phyloP scores from a whole-genome alignment of 2,329 filamentous ascomycete species.

The Aspergillus sp. region DNA sequence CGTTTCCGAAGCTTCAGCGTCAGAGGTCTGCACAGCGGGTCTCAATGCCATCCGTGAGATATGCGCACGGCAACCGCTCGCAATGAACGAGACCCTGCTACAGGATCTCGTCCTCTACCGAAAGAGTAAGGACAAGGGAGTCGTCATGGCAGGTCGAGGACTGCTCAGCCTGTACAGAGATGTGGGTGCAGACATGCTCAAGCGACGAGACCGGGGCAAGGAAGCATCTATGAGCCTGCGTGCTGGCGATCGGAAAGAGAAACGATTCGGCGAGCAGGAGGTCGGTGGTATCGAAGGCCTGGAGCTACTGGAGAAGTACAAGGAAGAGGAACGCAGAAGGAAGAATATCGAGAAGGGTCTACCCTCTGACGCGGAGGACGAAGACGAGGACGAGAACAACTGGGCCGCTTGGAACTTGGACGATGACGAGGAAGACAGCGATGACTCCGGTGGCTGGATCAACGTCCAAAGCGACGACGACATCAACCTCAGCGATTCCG shows the following conservation, averaged over 20 bases:
- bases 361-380: slow-evolving; percentile 51
- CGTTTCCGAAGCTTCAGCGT: slow-evolving; percentile 84
- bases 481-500: slow-evolving; percentile 63
- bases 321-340: slow-evolving; percentile 74
- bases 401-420: slow-evolving; percentile 56
- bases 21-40: slow-evolving; percentile 84
- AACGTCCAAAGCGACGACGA: slow-evolving; percentile 76
- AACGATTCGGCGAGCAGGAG: slow-evolving; percentile 74
- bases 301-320: slow-evolving; percentile 85
- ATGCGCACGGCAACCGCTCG: slow-evolving; percentile 84
- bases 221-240: slow-evolving; percentile 76
- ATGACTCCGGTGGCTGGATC: slow-evolving; percentile 85
- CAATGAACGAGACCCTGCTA: slow-evolving; percentile 90
- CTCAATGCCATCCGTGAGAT: slow-evolving; percentile 93
- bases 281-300: slow-evolving; percentile 80
- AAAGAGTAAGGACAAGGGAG: slow-evolving; percentile 96
- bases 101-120: slow-evolving; percentile 94
- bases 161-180: slow-evolving; percentile 85
- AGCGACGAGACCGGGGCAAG: slow-evolving; percentile 85
- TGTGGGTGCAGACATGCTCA: slow-evolving; percentile 78
- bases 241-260: slow-evolving; percentile 64
- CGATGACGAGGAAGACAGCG: slow-evolving; percentile 45
- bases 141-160: slow-evolving; percentile 97
- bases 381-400: slow-evolving; percentile 52
- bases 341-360: slow-evolving; percentile 63